Evolutionary conservation across 73 alveolate species (phyloP), one percentile per base, ranked within the genome.

Genomic region (Effrenium voratum): DNA sequence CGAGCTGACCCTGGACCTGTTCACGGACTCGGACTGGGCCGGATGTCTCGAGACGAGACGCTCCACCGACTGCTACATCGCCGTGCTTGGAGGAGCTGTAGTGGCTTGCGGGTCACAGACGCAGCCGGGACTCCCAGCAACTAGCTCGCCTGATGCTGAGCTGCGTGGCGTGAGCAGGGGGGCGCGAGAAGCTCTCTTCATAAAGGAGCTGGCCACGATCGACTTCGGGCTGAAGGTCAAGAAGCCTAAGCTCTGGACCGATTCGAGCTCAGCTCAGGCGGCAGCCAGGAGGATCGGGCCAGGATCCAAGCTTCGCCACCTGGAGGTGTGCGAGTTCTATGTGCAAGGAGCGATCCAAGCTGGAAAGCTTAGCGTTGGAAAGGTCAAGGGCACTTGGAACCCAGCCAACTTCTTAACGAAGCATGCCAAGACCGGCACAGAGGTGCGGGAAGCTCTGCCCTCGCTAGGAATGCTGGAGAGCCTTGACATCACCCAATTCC

Each of bases 11-110:
- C 38, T 63, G 40, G 76, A 63, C 76, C 41, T 63, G 76, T 63
- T 22, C 38, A 15, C 76, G 10, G 76, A 63, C 76, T 63, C 76
- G 38, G 76, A 63, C 26, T 63, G 76, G 76, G 76, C 76, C 26
- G 75, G 92, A 1, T 81, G 80, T 13, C 47, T 45, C 24, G 93
- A 84, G 57, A 84, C 93, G 6, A 57, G 93, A 2, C 22, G 93
- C 2, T 84, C 80, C 40, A 50, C 50, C 22, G 93, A 55, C 52
- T 84, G 79, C 43, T 52, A 34, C 60, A 12, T 84, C 16, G 73
- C 36, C 22, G 16, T n/a, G 30, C 43, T 55, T 2, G 93, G 59
- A 3, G 93, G 92, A 32, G 47, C 52, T 50, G 92, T 81, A 2
- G 92, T 81, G 28, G 47, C 47, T 24, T 73, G 75, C 0, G 75